These are phyloP conservation scores for Agrostemma githago DNA, from an alignment of 148 eudicot genomes.

Conservation along the genomic window DNA sequence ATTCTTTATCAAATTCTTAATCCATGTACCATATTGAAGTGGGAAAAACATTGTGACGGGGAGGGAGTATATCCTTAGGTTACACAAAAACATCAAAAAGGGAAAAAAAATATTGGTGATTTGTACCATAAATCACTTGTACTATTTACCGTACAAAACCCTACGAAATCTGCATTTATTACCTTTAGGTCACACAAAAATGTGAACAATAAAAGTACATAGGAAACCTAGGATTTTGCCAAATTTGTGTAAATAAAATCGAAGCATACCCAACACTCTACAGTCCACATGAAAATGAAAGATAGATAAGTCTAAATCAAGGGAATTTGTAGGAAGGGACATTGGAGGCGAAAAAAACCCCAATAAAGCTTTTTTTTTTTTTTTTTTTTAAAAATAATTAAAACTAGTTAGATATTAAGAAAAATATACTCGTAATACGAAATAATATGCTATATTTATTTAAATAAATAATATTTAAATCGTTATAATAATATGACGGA, in stretches of 20 bases:
- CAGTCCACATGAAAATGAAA: neutral
- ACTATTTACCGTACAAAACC: neutral
- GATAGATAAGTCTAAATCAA: neutral
- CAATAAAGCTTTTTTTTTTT: no score
- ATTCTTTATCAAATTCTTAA: no score
- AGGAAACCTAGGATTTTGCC: slow-evolving; percentile 9
- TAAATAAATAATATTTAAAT: no score
- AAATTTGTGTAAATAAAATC: neutral
- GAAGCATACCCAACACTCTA: neutral
- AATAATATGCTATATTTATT: neutral
- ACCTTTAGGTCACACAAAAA: slow-evolving; percentile 8
- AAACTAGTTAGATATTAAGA: no score
- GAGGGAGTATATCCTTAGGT: no score
- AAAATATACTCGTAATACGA: neutral
- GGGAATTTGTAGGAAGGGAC: neutral
- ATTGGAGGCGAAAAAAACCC: neutral
- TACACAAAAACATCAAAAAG: no score
- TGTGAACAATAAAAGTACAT: neutral
- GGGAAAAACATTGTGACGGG: no score
- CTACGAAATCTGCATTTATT: neutral
- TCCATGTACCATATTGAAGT: no score
- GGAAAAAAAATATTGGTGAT: no score
- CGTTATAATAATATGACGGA: no score
- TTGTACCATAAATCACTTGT: neutral
- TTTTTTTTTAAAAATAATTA: no score